phyloP scores from a whole-genome alignment of 148 eudicot genomes.

The Silene uniflora region DNA sequence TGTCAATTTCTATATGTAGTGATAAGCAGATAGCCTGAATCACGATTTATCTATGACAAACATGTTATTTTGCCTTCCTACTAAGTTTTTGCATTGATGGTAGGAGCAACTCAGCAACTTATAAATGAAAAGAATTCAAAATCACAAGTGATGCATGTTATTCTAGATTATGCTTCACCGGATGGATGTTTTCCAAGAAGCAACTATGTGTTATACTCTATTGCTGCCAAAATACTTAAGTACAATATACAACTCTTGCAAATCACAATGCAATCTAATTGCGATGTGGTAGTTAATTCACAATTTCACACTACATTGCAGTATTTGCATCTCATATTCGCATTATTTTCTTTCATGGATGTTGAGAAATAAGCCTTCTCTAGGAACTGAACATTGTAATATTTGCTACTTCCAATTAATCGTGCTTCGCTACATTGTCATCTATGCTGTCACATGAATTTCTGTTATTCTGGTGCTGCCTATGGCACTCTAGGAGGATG shows the following conservation, averaged over 20 bases:
- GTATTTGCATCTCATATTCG: not conserved
- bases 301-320: not conserved
- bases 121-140: not conserved
- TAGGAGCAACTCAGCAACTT: not conserved
- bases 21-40: not conserved
- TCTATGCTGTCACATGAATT: not conserved
- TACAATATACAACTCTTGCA: not conserved
- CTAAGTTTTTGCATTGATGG: not conserved
- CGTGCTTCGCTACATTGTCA: not conserved
- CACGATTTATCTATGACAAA: not conserved
- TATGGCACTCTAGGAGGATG: too few species aligned
- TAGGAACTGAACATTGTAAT: not conserved
- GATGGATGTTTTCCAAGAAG: constrained; percentile 1
- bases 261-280: not conserved
- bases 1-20: not conserved
- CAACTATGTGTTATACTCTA: not conserved
- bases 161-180: not conserved
- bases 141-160: not conserved
- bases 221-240: not conserved
- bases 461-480: too few species aligned
- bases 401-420: not conserved
- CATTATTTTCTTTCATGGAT: not conserved
- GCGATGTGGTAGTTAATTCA: not conserved
- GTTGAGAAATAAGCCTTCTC: not conserved
- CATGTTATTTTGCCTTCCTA: not conserved